Percentiles rank a stretch among this genome's conserved stretches.
Evolutionary conservation across 306 rosid species (phyloP).

Genomic region (Vicia villosa): DNA sequence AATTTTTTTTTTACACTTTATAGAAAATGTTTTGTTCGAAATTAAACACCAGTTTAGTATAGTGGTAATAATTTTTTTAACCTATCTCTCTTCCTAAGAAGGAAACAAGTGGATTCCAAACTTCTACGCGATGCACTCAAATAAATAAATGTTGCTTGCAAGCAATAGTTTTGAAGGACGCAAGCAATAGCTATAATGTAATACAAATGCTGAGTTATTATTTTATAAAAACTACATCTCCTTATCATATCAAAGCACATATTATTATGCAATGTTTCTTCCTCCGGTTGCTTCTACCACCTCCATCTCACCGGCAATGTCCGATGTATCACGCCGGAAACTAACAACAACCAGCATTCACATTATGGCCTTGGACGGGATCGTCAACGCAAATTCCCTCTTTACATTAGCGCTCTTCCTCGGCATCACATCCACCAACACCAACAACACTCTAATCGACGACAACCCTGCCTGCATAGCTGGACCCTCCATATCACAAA

Average conservation of each 20-base stretch:
- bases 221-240: not conserved
- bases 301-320: slow-evolving; percentile 39
- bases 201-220: not conserved
- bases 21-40: too few relatives aligned
- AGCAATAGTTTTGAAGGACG: slow-evolving; percentile 21
- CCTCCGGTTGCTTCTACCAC: not conserved
- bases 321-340: slow-evolving; percentile 48
- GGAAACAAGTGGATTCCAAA: not conserved
- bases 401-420: slow-evolving; percentile 83
- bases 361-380: slow-evolving; percentile 81
- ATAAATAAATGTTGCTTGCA: slow-evolving; percentile 30
- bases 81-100: not conserved
- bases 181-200: not conserved
- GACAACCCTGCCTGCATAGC: slow-evolving; percentile 47
- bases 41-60: too few relatives aligned
- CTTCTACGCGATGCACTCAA: not conserved
- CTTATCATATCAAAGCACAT: not conserved
- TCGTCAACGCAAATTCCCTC: slow-evolving; percentile 85
- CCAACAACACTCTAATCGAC: slow-evolving; percentile 44
- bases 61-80: too few relatives aligned
- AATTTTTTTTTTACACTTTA: too few relatives aligned
- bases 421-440: slow-evolving; percentile 63
- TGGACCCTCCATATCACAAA: slow-evolving; percentile 45
- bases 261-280: not conserved
- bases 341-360: slow-evolving; percentile 63